A percentile compares a stretch with the other conserved stretches of the same genome.
Evolutionary conservation across 2,329 filamentous ascomycete genomes (phyloP).

Genomic region (Cercospora zeae-maydis): DNA sequence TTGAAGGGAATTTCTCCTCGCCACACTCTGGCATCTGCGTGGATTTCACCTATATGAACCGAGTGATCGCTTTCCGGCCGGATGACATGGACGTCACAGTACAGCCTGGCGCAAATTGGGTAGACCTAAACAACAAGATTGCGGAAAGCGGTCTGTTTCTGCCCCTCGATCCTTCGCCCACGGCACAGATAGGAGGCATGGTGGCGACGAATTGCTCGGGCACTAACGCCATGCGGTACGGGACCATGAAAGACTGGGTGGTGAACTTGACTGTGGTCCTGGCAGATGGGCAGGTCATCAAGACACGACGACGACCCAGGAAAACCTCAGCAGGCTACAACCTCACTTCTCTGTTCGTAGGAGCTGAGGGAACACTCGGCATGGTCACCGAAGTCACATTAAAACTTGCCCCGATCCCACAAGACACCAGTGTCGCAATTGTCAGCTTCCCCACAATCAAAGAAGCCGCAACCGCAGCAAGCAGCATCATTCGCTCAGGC

Average conservation of each 20-base stretch:
- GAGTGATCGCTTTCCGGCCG: conserved; percentile 72
- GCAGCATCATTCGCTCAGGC: conserved; percentile 70
- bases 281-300: conserved; percentile 73
- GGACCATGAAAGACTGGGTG: conserved; percentile 86
- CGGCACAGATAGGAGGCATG: conserved; percentile 77
- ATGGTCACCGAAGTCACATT: conserved; percentile 79
- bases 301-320: conserved; percentile 69
- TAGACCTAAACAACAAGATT: conserved; percentile 75
- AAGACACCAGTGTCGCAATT: conserved; percentile 73
- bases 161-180: conserved; percentile 78
- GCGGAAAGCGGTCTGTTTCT: conserved; percentile 78
- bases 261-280: conserved; percentile 78
- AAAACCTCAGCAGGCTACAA: conserved; percentile 84
- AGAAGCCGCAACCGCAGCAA: conserved; percentile 70
- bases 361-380: conserved; percentile 76
- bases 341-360: conserved; percentile 73
- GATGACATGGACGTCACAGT: conserved; percentile 92
- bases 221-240: conserved; percentile 68
- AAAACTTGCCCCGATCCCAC: conserved; percentile 72
- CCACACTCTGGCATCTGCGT: conserved; percentile 84
- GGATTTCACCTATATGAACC: conserved; percentile 84
- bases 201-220: conserved; percentile 70
- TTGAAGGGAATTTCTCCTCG: conserved; percentile 88
- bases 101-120: conserved; percentile 89
- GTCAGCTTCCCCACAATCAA: conserved; percentile 75